Percentiles rank a stretch among this genome's conserved stretches.
These are phyloP conservation scores for Fraxinus paxiana DNA, from an alignment of 305 asterid genomes.

Conservation along the genomic window DNA sequence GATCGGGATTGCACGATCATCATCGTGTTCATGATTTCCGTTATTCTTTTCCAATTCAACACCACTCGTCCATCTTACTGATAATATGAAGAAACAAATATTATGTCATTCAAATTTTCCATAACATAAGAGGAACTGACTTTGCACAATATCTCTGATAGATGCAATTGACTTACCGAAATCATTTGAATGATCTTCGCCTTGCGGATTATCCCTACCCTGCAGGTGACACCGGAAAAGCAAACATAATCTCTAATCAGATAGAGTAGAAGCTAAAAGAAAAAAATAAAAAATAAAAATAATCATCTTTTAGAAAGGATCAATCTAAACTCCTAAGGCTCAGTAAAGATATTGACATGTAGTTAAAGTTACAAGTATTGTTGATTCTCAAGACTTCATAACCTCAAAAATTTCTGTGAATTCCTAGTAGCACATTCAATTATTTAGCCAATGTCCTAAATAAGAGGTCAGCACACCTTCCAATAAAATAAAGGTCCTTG, in stretches of 20 bases:
- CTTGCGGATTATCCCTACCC: slow-evolving; percentile 33
- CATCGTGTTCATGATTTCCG: slow-evolving; percentile 10
- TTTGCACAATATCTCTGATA: not conserved
- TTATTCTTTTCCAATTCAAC: not conserved
- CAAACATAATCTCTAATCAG: not conserved
- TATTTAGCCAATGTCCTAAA: not conserved
- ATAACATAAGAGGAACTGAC: not conserved
- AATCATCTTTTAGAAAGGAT: not conserved
- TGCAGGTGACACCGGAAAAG: slow-evolving; percentile 16
- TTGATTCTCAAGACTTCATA: not conserved
- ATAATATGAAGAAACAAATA: not conserved
- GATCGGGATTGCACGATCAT: slow-evolving; percentile 8
- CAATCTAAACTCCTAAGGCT: not conserved
- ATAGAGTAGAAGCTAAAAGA: not conserved
- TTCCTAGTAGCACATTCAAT: not conserved
- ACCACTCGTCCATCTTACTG: slow-evolving; percentile 37
- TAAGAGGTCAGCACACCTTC: not conserved
- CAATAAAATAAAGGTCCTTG: not conserved
- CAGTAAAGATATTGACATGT: not conserved
- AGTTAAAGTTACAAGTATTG: not conserved
- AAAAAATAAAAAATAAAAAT: not conserved
- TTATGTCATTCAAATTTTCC: not conserved
- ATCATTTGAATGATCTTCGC: slow-evolving; percentile 23
- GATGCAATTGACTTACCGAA: slow-evolving; percentile 28
- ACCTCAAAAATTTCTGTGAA: not conserved